Evolutionary conservation across 495 filamentous ascomycete species (phyloP).

Genomic region (Daldinia decipiens): DNA sequence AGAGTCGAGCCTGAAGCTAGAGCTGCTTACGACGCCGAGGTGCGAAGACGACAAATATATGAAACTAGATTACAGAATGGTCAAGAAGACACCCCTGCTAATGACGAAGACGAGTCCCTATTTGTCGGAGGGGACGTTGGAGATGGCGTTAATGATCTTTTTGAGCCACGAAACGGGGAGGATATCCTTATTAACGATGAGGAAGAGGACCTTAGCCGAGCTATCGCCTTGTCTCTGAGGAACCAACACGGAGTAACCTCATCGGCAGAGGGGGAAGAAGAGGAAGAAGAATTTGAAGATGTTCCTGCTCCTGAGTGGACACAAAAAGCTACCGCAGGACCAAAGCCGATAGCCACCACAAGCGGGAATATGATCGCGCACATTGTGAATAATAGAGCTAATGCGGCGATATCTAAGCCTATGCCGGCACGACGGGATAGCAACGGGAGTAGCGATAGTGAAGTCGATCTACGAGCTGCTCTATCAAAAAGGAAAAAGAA

Average conservation of each 20-base stretch:
- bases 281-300: constrained; percentile 59
- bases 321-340: constrained; percentile 63
- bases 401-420: constrained; percentile 59
- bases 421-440: constrained; percentile 53
- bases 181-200: constrained; percentile 62
- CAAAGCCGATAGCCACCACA: constrained; percentile 62
- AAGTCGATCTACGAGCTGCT: constrained; percentile 69
- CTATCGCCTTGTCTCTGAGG: constrained; percentile 83
- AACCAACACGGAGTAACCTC: constrained; percentile 52
- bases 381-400: constrained; percentile 70
- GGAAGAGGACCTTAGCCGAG: constrained; percentile 80
- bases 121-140: constrained; percentile 68
- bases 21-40: too few relatives aligned
- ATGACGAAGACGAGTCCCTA: constrained; percentile 66
- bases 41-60: constrained; percentile 6
- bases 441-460: constrained; percentile 66
- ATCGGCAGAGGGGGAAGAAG: constrained; percentile 44
- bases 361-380: constrained; percentile 69
- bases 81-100: neutral
- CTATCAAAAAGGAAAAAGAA: constrained; percentile 60
- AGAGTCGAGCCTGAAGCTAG: constrained; percentile 52
- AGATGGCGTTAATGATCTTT: constrained; percentile 40
- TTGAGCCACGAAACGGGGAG: constrained; percentile 43
- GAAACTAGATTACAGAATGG: constrained; percentile 31
- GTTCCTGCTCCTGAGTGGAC: constrained; percentile 62